Evolutionary conservation across 2,329 filamentous ascomycete species (phyloP).

Genomic region (Aureobasidium sp.): DNA sequence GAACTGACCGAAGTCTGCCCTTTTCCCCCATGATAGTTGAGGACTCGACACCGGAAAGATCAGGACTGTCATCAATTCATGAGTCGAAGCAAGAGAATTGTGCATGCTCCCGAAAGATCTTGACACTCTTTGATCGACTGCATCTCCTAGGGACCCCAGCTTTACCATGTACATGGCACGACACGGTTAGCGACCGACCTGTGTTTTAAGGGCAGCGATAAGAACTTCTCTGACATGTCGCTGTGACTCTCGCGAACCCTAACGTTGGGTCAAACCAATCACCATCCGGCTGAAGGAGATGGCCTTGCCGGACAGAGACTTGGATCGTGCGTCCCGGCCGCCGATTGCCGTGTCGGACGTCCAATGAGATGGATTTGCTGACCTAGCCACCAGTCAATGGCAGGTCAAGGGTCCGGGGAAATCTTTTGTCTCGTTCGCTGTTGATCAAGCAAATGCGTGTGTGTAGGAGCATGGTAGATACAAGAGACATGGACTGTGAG

Average conservation of each 20-base stretch:
- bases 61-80: background rate
- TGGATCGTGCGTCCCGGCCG: background rate
- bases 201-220: conserved; percentile 3
- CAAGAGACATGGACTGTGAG: background rate
- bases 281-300: background rate
- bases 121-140: background rate
- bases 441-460: background rate
- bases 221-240: conserved; percentile 1
- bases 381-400: background rate
- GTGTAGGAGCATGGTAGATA: background rate
- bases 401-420: conserved; percentile 8
- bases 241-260: background rate
- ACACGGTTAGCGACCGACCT: background rate
- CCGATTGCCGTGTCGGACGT: background rate
- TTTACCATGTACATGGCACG: background rate
- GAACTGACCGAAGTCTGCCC: conserved; percentile 8
- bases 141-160: background rate
- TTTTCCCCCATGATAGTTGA: background rate
- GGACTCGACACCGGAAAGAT: background rate
- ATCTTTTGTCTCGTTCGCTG: conserved; percentile 1
- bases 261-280: background rate
- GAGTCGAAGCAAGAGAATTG: background rate
- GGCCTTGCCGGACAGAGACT: background rate
- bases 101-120: background rate
- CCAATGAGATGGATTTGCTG: conserved; percentile 2